Evolutionary conservation across 352 stramenopile genomes (phyloP).

Genomic region (Thraustochytrium striatum): DNA sequence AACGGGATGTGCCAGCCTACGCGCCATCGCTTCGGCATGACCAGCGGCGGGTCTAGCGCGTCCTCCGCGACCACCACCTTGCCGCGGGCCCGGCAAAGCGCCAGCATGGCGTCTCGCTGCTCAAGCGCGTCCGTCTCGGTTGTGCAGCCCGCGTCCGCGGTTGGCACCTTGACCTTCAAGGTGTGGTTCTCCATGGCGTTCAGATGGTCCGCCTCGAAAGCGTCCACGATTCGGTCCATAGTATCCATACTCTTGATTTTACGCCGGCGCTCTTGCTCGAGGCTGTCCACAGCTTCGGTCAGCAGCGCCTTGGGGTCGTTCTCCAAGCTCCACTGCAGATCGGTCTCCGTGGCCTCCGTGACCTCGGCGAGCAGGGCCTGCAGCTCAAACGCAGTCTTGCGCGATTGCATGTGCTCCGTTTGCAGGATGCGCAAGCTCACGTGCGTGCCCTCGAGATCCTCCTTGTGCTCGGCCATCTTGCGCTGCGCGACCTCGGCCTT

Average conservation of each 20-base stretch:
- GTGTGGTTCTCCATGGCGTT: background rate
- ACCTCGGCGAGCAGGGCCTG: background rate
- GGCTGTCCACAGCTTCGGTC: background rate
- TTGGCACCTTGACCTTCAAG: background rate
- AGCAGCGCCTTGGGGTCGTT: background rate
- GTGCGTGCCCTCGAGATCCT: slow-evolving; percentile 2
- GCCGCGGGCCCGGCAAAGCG: background rate
- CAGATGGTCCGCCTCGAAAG: slow-evolving; percentile 15
- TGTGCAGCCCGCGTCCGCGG: background rate
- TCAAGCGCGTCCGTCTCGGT: background rate
- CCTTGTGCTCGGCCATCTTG: background rate
- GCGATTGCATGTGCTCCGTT: slow-evolving; percentile 5
- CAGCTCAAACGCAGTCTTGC: background rate
- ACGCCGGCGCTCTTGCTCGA: slow-evolving; percentile 11
- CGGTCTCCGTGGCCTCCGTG: background rate
- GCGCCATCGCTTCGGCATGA: slow-evolving; percentile 16
- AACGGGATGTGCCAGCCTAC: slow-evolving; percentile 40
- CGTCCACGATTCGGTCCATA: background rate
- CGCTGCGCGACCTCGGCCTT: background rate
- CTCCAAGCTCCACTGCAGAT: slow-evolving; percentile 15
- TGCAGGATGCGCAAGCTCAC: slow-evolving; percentile 20
- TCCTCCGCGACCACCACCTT: background rate
- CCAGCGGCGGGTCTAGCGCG: slow-evolving; percentile 11
- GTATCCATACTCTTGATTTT: slow-evolving; percentile 21
- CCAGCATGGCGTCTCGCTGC: background rate